Evolutionary conservation across 2,329 filamentous ascomycete genomes (phyloP), one percentile per base, ranked within the genome.

Genomic region (Colletotrichum musae): DNA sequence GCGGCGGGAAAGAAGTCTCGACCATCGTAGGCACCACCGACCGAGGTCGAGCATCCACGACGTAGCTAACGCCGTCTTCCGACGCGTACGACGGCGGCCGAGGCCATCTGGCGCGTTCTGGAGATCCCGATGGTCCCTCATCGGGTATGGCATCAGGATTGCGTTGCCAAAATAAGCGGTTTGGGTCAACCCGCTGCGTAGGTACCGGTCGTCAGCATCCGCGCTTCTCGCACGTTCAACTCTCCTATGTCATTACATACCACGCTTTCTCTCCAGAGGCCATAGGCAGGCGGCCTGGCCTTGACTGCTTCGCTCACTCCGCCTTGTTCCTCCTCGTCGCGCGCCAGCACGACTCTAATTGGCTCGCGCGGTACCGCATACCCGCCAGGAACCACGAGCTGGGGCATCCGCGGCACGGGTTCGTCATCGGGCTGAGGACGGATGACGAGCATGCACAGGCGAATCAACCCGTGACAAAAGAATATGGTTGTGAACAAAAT

Each of bases 191-290:
- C 56, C 93, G 87, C 88, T 93, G 24, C 12, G 74, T 32, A 36
- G 32, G 10, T 36, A 12, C 9, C 24, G 12, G 16, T n/a, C 24
- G 39, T 70, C 18, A 70, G 54, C 32, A 18, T 39, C 53, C 5
- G 24, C 57, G 5, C 6, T 16, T 47, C 32, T 21, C 16, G 24
- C 32, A 50, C 53, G 18, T 18, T 43, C 5, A 28, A n/a, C 9
- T 32, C 41, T 18, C 16, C 5, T 16, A 16, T 36, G 54, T 21
- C 12, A 36, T 32, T 56, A 70, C 91, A 79, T 86, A 93, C 91
- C 80, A 96, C 93, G 75, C 92, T 95, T 78, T 91, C 91, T 60
- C 94, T 86, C 93, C 94, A 97, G 1, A 94, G 82, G 0, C 94
- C 94, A 77, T 97, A 97, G 2, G 94, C 94, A 0, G 95, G 94